These are phyloP conservation scores for Anthracocystis walkeri DNA, from an alignment of 1,284 basidiomycete genomes.

Conservation along the genomic window DNA sequence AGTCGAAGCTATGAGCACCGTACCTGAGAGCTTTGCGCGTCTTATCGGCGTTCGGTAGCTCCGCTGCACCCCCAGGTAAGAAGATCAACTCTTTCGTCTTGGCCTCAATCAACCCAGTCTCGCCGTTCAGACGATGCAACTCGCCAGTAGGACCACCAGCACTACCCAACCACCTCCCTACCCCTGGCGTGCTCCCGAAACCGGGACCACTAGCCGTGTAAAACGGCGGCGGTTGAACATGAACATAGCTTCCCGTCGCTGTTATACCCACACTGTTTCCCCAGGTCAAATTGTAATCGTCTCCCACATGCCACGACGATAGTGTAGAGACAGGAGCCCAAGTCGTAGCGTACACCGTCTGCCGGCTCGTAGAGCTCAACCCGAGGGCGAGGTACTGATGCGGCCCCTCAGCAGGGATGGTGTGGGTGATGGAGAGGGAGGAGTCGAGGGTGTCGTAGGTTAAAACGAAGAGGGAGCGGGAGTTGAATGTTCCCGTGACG, in stretches of 20 bases:
- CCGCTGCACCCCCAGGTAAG: slow-evolving; percentile 31
- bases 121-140: slow-evolving; percentile 41
- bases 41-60: slow-evolving; percentile 53
- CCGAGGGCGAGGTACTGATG: slow-evolving; percentile 60
- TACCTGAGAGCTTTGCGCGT: slow-evolving; percentile 51
- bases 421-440: slow-evolving; percentile 29
- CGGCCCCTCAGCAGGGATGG: slow-evolving; percentile 42
- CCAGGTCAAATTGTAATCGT: slow-evolving; percentile 2
- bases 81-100: slow-evolving; percentile 55
- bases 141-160: slow-evolving; percentile 67
- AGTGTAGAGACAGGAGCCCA: slow-evolving; percentile 48
- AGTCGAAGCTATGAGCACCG: slow-evolving; percentile 60
- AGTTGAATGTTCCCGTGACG: slow-evolving; percentile 63
- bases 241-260: slow-evolving; percentile 63
- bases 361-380: not conserved
- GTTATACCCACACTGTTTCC: slow-evolving; percentile 33
- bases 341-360: slow-evolving; percentile 61
- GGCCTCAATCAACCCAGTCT: slow-evolving; percentile 44
- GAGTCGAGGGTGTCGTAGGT: slow-evolving; percentile 44
- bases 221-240: slow-evolving; percentile 51
- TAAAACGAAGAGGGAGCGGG: slow-evolving; percentile 50
- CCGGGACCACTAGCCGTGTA: slow-evolving; percentile 35
- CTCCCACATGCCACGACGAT: slow-evolving; percentile 49
- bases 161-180: slow-evolving; percentile 39
- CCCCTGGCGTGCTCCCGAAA: slow-evolving; percentile 38